Evolutionary conservation across 2,329 filamentous ascomycete genomes (phyloP).

Genomic region (Phialophora chinensis): DNA sequence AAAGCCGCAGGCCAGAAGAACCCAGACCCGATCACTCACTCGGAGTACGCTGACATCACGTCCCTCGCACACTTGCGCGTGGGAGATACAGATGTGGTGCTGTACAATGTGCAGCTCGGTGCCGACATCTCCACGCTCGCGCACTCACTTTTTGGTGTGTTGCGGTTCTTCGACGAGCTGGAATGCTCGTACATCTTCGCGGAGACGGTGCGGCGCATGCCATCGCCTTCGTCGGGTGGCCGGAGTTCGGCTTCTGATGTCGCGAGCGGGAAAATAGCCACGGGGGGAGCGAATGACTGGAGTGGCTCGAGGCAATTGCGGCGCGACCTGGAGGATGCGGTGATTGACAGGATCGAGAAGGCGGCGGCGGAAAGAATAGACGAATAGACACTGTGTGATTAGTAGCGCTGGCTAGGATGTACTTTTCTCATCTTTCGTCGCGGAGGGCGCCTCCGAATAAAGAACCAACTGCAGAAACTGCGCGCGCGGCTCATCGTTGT

Average conservation of each 20-base stretch:
- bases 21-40: slow-evolving; percentile 7
- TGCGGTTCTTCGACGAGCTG: slow-evolving; percentile 81
- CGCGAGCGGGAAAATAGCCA: slow-evolving; percentile 49
- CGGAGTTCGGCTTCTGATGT: slow-evolving; percentile 35
- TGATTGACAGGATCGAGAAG: slow-evolving; percentile 84
- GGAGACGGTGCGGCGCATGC: slow-evolving; percentile 69
- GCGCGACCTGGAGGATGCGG: slow-evolving; percentile 71
- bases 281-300: neutral
- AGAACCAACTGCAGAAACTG: no score
- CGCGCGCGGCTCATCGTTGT: no score
- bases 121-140: slow-evolving; percentile 75
- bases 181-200: slow-evolving; percentile 85
- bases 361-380: slow-evolving; percentile 58
- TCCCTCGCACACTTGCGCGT: slow-evolving; percentile 3
- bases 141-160: slow-evolving; percentile 82
- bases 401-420: neutral
- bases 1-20: neutral
- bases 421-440: neutral
- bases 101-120: slow-evolving; percentile 77
- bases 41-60: slow-evolving; percentile 18
- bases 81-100: slow-evolving; percentile 40
- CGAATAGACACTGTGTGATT: neutral
- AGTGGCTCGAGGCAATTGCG: neutral
- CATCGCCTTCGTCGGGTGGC: neutral
- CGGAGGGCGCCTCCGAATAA: no score